These are phyloP conservation scores for Inonotus hispidus DNA, from an alignment of 1,284 basidiomycete genomes.

Conservation along the genomic window DNA sequence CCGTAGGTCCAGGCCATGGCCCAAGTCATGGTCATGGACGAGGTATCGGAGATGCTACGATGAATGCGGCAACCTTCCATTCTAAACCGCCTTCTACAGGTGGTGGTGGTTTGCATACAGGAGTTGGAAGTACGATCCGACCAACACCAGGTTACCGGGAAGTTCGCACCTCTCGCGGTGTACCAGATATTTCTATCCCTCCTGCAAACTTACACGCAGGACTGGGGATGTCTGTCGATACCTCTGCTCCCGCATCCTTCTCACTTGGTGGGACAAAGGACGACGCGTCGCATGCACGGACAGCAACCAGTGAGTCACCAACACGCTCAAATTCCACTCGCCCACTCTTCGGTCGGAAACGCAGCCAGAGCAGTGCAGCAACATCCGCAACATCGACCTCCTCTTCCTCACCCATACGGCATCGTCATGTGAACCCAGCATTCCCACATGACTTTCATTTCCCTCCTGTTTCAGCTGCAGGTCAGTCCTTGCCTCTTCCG, in stretches of 20 bases:
- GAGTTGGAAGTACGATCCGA: slow-evolving; percentile 5
- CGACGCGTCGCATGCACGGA: background rate
- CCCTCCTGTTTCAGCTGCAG: slow-evolving; percentile 16
- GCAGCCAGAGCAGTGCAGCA: slow-evolving; percentile 19
- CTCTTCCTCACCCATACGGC: background rate
- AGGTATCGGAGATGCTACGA: slow-evolving; percentile 18
- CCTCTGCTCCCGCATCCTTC: slow-evolving; percentile 25
- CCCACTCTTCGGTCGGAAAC: slow-evolving; percentile 11
- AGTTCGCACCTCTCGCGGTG: slow-evolving; percentile 34
- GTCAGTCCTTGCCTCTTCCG: slow-evolving; percentile 4
- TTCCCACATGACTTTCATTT: slow-evolving; percentile 19
- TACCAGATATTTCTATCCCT: slow-evolving; percentile 39
- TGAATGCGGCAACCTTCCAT: slow-evolving; percentile 9
- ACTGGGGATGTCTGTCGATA: slow-evolving; percentile 14
- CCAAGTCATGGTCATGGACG: slow-evolving; percentile 11
- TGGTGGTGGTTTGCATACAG: background rate
- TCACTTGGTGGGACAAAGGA: slow-evolving; percentile 20
- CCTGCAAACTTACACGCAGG: slow-evolving; percentile 18
- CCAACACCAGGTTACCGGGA: slow-evolving; percentile 32
- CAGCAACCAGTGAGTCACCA: slow-evolving; percentile 16
- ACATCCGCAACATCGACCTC: slow-evolving; percentile 14
- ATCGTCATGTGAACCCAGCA: slow-evolving; percentile 4
- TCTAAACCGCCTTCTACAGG: background rate
- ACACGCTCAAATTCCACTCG: background rate
- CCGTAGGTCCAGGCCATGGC: slow-evolving; percentile 24